Conservation (phyloP, 352 stramenopile genomes). For the Globisporangium abappressorium region DNA sequence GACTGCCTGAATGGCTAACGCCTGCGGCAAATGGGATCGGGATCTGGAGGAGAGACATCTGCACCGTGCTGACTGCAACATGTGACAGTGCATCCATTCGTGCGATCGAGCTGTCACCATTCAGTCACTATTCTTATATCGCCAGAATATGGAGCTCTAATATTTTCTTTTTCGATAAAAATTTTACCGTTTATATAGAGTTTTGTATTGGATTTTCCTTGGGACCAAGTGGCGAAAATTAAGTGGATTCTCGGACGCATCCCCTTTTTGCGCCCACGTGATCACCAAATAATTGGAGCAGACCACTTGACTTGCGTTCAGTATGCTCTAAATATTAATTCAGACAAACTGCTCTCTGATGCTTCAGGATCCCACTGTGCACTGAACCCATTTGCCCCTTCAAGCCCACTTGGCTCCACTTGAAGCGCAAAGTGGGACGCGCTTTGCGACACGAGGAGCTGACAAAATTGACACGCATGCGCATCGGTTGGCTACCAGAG, state of each 20-base stretch:
- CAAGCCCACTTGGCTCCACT: conserved; percentile 3
- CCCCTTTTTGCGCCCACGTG: background rate
- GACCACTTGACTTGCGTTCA: conserved; percentile 11
- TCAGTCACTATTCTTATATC: background rate
- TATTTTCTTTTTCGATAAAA: background rate
- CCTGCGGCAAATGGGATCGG: background rate
- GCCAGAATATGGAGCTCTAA: background rate
- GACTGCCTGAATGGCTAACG: background rate
- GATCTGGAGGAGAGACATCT: background rate
- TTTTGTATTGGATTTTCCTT: background rate
- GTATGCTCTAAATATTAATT: background rate
- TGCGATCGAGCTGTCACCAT: background rate
- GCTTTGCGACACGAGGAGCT: background rate
- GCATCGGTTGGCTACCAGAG: background rate
- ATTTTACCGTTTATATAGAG: background rate
- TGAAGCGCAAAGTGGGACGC: background rate
- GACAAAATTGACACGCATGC: background rate
- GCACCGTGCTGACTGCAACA: background rate
- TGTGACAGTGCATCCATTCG: background rate
- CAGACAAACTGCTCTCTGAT: background rate
- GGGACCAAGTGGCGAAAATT: background rate
- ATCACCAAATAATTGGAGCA: conserved; percentile 5
- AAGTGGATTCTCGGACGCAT: conserved; percentile 3
- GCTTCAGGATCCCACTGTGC: background rate
- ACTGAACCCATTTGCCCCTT: background rate